A percentile compares a stretch with the other conserved stretches of the same genome.
These are phyloP conservation scores for Dipteronia dyeriana DNA, from an alignment of 345 rosid species.

Conservation along the genomic window DNA sequence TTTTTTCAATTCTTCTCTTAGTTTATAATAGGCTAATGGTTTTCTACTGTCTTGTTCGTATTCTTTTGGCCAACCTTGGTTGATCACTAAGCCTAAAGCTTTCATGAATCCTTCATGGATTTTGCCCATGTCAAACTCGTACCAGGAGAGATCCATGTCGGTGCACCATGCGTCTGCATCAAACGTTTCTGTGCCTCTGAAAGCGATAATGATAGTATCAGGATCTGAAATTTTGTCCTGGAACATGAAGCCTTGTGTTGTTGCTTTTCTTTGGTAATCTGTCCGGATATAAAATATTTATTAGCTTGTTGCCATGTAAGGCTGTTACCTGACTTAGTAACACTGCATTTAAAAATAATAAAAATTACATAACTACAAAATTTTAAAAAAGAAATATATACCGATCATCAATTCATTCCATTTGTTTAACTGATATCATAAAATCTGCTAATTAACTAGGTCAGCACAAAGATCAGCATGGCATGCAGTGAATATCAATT, in stretches of 20 bases:
- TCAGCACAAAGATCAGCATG: no score
- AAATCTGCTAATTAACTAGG: no score
- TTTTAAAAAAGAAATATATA: no score
- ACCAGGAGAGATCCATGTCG: conserved; percentile 50
- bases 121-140: conserved; percentile 39
- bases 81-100: conserved; percentile 53
- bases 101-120: conserved; percentile 65
- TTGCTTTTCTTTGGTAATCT: conserved; percentile 30
- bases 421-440: no score
- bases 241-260: conserved; percentile 40
- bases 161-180: conserved; percentile 52
- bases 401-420: no score
- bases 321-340: no score
- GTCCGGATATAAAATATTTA: neutral
- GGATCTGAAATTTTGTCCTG: conserved; percentile 26
- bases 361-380: no score
- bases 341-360: no score
- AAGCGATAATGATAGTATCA: conserved; percentile 39
- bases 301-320: no score
- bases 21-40: conserved; percentile 54
- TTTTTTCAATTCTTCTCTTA: conserved; percentile 43
- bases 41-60: conserved; percentile 2
- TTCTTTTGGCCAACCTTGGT: conserved; percentile 51
- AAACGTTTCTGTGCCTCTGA: conserved; percentile 51
- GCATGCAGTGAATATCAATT: no score